These are phyloP conservation scores for Globisporangium nunn DNA, from an alignment of 352 stramenopile species.

Conservation along the genomic window DNA sequence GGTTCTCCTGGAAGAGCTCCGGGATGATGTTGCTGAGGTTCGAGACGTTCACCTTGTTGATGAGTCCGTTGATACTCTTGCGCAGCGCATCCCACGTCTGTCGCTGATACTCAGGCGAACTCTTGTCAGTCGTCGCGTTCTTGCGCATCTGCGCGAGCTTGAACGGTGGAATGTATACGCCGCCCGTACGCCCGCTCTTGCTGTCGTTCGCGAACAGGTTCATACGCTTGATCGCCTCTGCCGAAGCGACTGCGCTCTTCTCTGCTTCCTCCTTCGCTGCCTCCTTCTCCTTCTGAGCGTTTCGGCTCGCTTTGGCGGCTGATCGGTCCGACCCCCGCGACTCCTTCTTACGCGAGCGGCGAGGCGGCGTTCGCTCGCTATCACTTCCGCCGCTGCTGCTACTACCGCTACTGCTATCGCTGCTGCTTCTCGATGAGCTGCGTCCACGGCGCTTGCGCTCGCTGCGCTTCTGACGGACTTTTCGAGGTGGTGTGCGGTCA, in stretches of 20 bases:
- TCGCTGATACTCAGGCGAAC: constrained; percentile 81
- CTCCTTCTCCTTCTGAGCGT: neutral
- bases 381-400: constrained; percentile 6
- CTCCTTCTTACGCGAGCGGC: constrained; percentile 9
- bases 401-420: constrained; percentile 1
- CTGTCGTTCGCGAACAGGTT: constrained; percentile 36
- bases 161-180: constrained; percentile 91
- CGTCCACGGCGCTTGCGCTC: constrained; percentile 5
- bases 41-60: constrained; percentile 94
- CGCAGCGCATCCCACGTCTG: constrained; percentile 94
- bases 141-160: constrained; percentile 82
- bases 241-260: neutral
- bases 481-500: constrained; percentile 16
- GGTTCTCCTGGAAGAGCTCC: constrained; percentile 96
- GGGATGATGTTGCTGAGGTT: constrained; percentile 96
- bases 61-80: constrained; percentile 97
- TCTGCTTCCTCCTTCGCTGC: neutral
- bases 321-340: neutral
- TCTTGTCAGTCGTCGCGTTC: constrained; percentile 39
- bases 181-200: constrained; percentile 65
- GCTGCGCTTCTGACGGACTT: constrained; percentile 5
- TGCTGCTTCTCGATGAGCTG: constrained; percentile 2
- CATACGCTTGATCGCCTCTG: constrained; percentile 12
- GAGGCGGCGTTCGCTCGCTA: constrained; percentile 17
- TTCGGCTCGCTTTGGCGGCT: neutral